Evolutionary conservation across 208 protist species (phyloP), one percentile per base, ranked within the genome.

Genomic region (Crithidia brevicula): DNA sequence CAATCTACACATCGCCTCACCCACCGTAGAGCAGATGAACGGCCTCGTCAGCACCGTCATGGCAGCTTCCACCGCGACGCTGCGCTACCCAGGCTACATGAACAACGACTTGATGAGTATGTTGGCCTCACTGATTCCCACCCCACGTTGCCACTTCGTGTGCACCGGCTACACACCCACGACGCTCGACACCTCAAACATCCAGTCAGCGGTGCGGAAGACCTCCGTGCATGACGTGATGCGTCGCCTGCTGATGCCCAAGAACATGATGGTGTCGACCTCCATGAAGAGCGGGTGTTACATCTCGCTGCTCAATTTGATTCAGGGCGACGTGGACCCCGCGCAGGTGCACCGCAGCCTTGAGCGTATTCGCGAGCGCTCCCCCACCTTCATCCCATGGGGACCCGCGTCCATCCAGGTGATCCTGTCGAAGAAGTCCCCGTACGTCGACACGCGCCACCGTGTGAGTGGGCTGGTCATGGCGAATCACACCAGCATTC

Each of bases 141-240:
- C 98, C 15, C 99, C 99, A n/a, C 92, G 96, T 9, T 99, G 97
- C 40, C 99, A 99, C 81, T 99, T 99, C 77, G 80, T 99, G 15
- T 99, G 98, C 81, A 99, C 97, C 18, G 96, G 98, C 13, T 99
- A 99, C 82, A 99, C 99, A 6, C 99, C 99, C 18, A 92, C 99
- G 4, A 96, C 96, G 11, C 74, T 99, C 15, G 86, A 97, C 62
- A 89, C 83, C 42, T 87, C 83, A 16, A 91, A 95, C 56, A 92
- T 94, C 34, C 82, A 96, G 65, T 78, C 90, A 23, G 90, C 78
- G 0, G 95, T 99, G 27, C 91, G 98, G 56, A 99, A 99, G 78
- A 99, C 99, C n/a, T 98, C 96, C 3, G 99, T 99, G 30, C 88
- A 99, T 49, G 99, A 99, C 73, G 98, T 99, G 8, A 99, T 99